Percentiles rank a stretch among this genome's conserved stretches.
phyloP scores from a whole-genome alignment of 768 basidiomycete species.

The Terana coerulea region DNA sequence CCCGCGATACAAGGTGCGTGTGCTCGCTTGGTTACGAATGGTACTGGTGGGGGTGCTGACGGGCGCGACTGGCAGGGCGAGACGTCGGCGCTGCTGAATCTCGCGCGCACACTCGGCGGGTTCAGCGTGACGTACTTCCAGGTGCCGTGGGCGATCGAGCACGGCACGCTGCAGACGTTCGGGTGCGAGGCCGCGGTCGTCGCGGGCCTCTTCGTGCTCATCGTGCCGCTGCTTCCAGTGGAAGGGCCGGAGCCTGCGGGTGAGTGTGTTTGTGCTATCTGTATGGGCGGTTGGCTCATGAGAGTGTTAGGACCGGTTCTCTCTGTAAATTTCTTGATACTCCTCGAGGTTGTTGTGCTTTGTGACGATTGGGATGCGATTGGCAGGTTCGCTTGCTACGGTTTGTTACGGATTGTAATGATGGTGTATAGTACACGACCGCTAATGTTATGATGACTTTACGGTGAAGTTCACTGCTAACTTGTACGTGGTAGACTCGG shows the following conservation, averaged over 20 bases:
- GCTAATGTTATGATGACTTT: too few relatives aligned
- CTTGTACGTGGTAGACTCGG: too few relatives aligned
- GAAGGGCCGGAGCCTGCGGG: constrained; percentile 43
- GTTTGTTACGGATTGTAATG: too few relatives aligned
- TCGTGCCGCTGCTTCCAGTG: constrained; percentile 49
- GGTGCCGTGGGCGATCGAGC: constrained; percentile 56
- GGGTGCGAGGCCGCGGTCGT: constrained; percentile 63
- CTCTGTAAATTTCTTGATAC: too few relatives aligned
- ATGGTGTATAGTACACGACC: too few relatives aligned
- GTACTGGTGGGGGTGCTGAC: neutral
- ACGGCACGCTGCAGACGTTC: constrained; percentile 59
- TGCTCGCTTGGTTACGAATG: neutral
- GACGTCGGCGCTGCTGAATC: constrained; percentile 56
- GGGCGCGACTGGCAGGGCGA: constrained; percentile 43
- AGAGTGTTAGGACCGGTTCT: too few relatives aligned
- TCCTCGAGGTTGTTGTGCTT: too few relatives aligned
- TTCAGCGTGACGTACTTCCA: constrained; percentile 70
- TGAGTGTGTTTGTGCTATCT: too few relatives aligned
- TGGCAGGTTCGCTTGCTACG: too few relatives aligned
- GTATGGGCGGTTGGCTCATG: too few relatives aligned
- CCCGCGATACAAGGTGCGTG: constrained; percentile 35
- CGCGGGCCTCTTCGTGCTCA: constrained; percentile 43
- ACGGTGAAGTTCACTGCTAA: too few relatives aligned
- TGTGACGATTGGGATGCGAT: too few relatives aligned
- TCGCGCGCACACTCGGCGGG: constrained; percentile 52